Evolutionary conservation across 1,139 yeast species (phyloP), one percentile per base, ranked within the genome.

Genomic region (Yamadazyma buinensis): DNA sequence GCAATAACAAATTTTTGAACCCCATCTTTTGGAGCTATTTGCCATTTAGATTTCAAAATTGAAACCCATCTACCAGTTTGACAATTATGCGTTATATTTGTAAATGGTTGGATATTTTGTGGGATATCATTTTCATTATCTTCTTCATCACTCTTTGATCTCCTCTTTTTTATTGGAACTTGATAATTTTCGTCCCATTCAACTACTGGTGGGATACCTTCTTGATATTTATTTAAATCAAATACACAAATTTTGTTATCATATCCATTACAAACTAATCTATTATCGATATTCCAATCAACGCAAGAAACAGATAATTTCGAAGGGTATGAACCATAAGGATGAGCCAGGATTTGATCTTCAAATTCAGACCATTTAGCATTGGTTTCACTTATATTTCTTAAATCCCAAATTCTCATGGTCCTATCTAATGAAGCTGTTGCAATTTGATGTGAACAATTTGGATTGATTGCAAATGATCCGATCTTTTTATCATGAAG

Each of bases 1-100:
- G 87, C 97, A 50, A 92, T 88, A 15, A 83, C 85, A 56, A 90
- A 87, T 47, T 90, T 88, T 43, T 87, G 85, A 22, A 77, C 67
- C 2, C 83, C 80, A 47, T 86, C 95, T 21, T 57, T 63, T 0
- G 95, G 95, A 13, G 64, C 54, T 2, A 55, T 48, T 40, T 86
- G 95, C 94, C 97, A 92, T 49, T 78, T 73, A 0, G 96, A 79
- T 49, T 88, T 87, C 37, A 92, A 64, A 33, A 92, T 90, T 1
- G 95, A 82, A 1, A 92, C 95, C 98, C 98, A 92, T 42, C 95
- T 66, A 0, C 98, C 97, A 0, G 96, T 84, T 56, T 90, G 95
- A 60, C 97, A 92, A 50, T 90, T 90, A 55, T 92, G 97, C 41
- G 75, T 76, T 33, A 92, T 68, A 9, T 76, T 76, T 20, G 75